These are phyloP conservation scores for Termitomyces sp. DNA, from an alignment of 768 basidiomycete species.

Conservation along the genomic window DNA sequence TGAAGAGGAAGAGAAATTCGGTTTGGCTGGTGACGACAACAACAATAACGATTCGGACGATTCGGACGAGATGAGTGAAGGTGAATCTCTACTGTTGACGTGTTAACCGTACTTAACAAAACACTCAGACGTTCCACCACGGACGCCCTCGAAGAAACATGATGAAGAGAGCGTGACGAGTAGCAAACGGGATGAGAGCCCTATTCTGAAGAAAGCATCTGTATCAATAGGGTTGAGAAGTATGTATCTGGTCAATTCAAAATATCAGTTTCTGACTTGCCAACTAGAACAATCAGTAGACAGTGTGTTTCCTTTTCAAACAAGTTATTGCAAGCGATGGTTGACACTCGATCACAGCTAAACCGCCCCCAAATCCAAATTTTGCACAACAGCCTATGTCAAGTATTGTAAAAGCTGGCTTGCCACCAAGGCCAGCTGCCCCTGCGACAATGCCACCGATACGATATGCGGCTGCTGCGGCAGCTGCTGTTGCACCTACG, in stretches of 20 bases:
- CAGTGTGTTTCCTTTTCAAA: conserved; percentile 31
- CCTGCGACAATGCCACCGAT: conserved; percentile 69
- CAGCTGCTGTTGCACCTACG: conserved; percentile 41
- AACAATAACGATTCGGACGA: conserved; percentile 57
- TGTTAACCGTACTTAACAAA: conserved; percentile 8
- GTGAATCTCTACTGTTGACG: conserved; percentile 26
- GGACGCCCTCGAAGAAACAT: conserved; percentile 66
- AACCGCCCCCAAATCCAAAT: conserved; percentile 69
- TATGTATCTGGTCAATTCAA: conserved; percentile 30
- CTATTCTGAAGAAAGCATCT: conserved; percentile 72
- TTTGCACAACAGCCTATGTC: conserved; percentile 75
- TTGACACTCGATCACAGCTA: conserved; percentile 31
- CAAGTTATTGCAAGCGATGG: not conserved
- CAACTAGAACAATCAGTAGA: conserved; percentile 64
- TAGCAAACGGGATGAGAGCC: conserved; percentile 74
- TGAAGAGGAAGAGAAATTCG: conserved; percentile 94
- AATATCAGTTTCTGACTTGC: not conserved
- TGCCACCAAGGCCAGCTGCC: conserved; percentile 50
- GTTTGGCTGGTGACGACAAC: conserved; percentile 66
- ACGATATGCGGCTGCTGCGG: conserved; percentile 89
- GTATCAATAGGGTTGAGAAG: conserved; percentile 63
- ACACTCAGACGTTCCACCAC: conserved; percentile 52
- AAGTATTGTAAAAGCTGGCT: conserved; percentile 68
- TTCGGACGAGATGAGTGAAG: conserved; percentile 70
- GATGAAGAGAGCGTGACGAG: conserved; percentile 75